Base-by-base conservation (phyloP, 2,329 filamentous ascomycete genomes). In the Botrytis hyacinthi region DNA sequence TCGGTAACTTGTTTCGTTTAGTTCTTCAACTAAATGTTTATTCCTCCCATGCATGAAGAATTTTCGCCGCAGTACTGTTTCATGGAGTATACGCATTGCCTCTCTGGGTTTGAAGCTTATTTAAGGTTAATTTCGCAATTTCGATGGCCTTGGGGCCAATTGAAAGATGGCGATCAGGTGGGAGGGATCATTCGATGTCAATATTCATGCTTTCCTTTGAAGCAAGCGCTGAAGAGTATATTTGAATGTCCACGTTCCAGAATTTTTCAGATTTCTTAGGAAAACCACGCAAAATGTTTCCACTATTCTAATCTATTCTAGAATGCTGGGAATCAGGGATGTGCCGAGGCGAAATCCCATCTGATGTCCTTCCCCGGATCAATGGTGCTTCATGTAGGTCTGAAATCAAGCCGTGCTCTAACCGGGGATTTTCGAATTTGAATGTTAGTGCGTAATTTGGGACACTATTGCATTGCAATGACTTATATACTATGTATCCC, bases 401-500 rank as follows among this genome's bases (percentile, higher is more conserved):
- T 69, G 16, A 26, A 6, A 42, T 40, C 20, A 22, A 9, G 9
- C 40, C 12, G 26, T 20, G 62, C 29, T 32, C 37, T 61, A 22
- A 61, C 46, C n/a, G n/a, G 14, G 18, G 32, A 16, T 35, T 66
- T 26, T 46, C 16, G n/a, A 46, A 32, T 66, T 12, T 16, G 4
- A 32, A 22, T 32, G 12, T 22, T 46, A 46, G n/a, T 26, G 62
- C 42, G 4, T 32, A 69, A 20, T 8, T 8, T 42, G 40, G 35
- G 26, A 16, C 37, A 57, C 20, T 57, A 10, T 35, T 35, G 14
- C 18, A 14, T 40, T 6, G 22, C 20, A 42, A 40, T 57, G 26
- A 40, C 18, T 69, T 42, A 57, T 57, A 68, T 68, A 68, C 48
- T 6, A 68, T 68, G 46, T 22, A 68, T 68, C 37, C 32, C 22